Percentiles rank a stretch among this genome's conserved stretches.
These are phyloP conservation scores for Nakazawaea peltata DNA, from an alignment of 805 yeast species.

Conservation along the genomic window DNA sequence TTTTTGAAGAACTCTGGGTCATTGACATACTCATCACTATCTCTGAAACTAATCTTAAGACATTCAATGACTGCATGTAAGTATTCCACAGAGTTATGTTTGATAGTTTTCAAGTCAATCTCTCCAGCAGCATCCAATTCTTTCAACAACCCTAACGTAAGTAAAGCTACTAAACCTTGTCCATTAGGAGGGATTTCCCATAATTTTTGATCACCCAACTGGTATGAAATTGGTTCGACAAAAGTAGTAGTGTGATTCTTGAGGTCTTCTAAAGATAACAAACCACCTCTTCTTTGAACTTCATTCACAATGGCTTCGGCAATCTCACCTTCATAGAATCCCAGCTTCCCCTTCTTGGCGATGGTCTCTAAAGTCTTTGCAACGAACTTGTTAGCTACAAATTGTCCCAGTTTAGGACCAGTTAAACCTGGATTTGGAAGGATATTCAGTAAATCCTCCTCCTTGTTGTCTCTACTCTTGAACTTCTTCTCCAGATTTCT, in stretches of 20 bases:
- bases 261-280: slow-evolving; percentile 48
- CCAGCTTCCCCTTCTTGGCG: slow-evolving; percentile 51
- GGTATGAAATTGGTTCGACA: slow-evolving; percentile 55
- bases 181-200: slow-evolving; percentile 88
- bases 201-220: slow-evolving; percentile 43
- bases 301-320: slow-evolving; percentile 57
- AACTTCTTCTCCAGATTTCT: slow-evolving; percentile 29
- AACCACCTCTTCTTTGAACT: slow-evolving; percentile 45
- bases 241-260: slow-evolving; percentile 47
- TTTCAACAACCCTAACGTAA: slow-evolving; percentile 60
- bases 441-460: slow-evolving; percentile 22
- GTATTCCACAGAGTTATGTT: slow-evolving; percentile 66
- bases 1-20: slow-evolving; percentile 35
- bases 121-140: slow-evolving; percentile 38
- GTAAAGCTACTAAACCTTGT: slow-evolving; percentile 69
- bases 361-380: slow-evolving; percentile 46
- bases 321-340: slow-evolving; percentile 63
- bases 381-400: slow-evolving; percentile 40
- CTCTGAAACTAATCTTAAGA: slow-evolving; percentile 66
- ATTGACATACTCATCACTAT: slow-evolving; percentile 65
- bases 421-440: slow-evolving; percentile 27
- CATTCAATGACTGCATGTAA: slow-evolving; percentile 63
- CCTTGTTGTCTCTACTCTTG: slow-evolving; percentile 23
- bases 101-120: slow-evolving; percentile 31
- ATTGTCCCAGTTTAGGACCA: slow-evolving; percentile 53